A percentile compares a stretch with the other conserved stretches of the same genome.
Conservation (phyloP, 228 moss, liverwort and hornwort species). For the Sphagnum fallax region DNA sequence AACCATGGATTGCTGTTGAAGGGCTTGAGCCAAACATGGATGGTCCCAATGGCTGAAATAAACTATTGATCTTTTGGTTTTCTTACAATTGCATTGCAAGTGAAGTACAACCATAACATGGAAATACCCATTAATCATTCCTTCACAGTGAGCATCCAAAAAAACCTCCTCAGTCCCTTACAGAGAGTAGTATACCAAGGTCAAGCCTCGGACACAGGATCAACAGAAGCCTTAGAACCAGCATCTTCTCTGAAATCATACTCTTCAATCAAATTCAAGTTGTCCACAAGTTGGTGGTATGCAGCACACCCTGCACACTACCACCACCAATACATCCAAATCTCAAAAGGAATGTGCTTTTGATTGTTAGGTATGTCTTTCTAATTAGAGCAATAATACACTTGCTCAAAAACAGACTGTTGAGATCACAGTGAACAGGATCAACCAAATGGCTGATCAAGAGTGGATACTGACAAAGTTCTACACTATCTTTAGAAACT, state of each 20-base stretch:
- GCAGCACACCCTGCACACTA: constrained; percentile 78
- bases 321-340: constrained; percentile 6
- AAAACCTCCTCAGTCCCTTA: no score
- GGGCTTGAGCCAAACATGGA: no score
- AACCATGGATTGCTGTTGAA: no score
- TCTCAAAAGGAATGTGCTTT: not conserved
- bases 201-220: constrained; percentile 3
- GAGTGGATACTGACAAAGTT: not conserved
- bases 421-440: not conserved
- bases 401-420: not conserved
- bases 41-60: no score
- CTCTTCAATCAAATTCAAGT: constrained; percentile 73
- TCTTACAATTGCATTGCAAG: no score
- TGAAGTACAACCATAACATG: no score
- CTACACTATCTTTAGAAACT: not conserved
- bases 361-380: no score
- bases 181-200: not conserved
- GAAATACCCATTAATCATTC: no score
- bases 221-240: constrained; percentile 11
- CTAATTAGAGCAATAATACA: no score
- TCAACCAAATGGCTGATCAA: not conserved
- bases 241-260: constrained; percentile 51
- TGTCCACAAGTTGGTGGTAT: constrained; percentile 88
- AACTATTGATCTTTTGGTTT: no score
- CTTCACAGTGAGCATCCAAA: no score